These are phyloP conservation scores for Rhizoctonia solani DNA, from an alignment of 1,284 basidiomycete genomes.

Conservation along the genomic window DNA sequence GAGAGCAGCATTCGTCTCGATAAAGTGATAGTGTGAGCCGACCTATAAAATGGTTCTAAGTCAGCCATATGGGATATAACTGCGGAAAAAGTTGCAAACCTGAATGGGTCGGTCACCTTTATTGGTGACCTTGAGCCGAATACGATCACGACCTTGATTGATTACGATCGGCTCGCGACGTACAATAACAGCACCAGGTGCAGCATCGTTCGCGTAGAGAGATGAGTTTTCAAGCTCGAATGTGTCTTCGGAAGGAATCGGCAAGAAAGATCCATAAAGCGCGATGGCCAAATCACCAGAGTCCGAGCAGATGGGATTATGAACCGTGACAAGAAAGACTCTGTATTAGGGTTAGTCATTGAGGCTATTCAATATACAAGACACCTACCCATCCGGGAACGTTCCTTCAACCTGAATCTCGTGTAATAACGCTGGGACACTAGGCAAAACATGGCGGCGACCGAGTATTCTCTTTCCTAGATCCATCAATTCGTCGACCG, in stretches of 20 bases:
- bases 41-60: constrained; percentile 55
- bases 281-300: constrained; percentile 78
- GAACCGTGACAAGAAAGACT: constrained; percentile 92
- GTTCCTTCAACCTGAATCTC: constrained; percentile 94
- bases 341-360: constrained; percentile 48
- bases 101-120: constrained; percentile 94
- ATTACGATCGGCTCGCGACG: constrained; percentile 71
- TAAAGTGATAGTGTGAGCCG: constrained; percentile 93
- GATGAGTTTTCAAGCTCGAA: constrained; percentile 63
- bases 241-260: constrained; percentile 66
- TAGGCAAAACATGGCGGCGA: constrained; percentile 85
- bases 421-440: constrained; percentile 67
- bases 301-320: constrained; percentile 89
- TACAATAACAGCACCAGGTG: constrained; percentile 77
- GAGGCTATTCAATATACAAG: not conserved
- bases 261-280: constrained; percentile 91
- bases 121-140: constrained; percentile 83
- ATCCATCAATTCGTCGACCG: constrained; percentile 90
- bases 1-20: constrained; percentile 84
- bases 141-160: constrained; percentile 71
- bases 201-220: constrained; percentile 57
- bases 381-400: constrained; percentile 75
- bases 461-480: constrained; percentile 89
- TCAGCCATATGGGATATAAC: not conserved
- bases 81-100: constrained; percentile 48